phyloP scores from a whole-genome alignment of 2,329 filamentous ascomycete genomes.

The Phyllosticta citrichinensis region DNA sequence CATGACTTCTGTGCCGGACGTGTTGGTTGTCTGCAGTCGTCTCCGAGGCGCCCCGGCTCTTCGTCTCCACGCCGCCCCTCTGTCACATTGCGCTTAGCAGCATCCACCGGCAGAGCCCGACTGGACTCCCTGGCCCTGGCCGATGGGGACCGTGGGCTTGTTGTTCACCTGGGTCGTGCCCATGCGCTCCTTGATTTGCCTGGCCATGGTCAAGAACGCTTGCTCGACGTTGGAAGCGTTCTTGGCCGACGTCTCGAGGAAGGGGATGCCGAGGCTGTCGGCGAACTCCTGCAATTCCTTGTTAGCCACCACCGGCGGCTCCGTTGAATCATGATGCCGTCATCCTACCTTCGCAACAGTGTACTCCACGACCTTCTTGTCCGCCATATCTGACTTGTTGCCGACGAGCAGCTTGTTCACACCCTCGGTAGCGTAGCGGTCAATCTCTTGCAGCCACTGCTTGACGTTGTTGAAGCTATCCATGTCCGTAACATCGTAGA shows the following conservation, averaged over 20 bases:
- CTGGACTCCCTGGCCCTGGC: slow-evolving; percentile 88
- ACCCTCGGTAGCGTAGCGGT: slow-evolving; percentile 96
- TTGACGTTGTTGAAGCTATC: slow-evolving; percentile 99
- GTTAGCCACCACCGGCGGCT: slow-evolving; percentile 12
- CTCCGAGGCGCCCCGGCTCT: slow-evolving; percentile 4
- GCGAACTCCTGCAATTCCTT: slow-evolving; percentile 72
- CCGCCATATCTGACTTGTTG: slow-evolving; percentile 99
- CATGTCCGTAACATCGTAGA: slow-evolving; percentile 99
- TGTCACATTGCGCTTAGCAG: slow-evolving; percentile 51
- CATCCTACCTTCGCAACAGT: slow-evolving; percentile 86
- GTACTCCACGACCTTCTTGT: slow-evolving; percentile 99
- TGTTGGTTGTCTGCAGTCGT: slow-evolving; percentile 5
- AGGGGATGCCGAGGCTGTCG: slow-evolving; percentile 95
- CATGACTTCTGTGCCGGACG: slow-evolving; percentile 8
- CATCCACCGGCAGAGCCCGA: slow-evolving; percentile 76
- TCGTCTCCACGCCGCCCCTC: slow-evolving; percentile 3
- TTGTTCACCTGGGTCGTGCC: slow-evolving; percentile 95
- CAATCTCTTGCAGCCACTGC: slow-evolving; percentile 99
- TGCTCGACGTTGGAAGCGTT: slow-evolving; percentile 99
- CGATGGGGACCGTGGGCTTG: slow-evolving; percentile 95
- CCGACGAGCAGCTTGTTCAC: slow-evolving; percentile 99
- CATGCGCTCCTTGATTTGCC: slow-evolving; percentile 99
- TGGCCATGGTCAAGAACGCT: slow-evolving; percentile 98
- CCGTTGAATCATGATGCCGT: neutral
- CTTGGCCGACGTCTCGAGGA: slow-evolving; percentile 99